Conservation (phyloP, 1,284 basidiomycete species). For the Fistulinella cinereoalba region DNA sequence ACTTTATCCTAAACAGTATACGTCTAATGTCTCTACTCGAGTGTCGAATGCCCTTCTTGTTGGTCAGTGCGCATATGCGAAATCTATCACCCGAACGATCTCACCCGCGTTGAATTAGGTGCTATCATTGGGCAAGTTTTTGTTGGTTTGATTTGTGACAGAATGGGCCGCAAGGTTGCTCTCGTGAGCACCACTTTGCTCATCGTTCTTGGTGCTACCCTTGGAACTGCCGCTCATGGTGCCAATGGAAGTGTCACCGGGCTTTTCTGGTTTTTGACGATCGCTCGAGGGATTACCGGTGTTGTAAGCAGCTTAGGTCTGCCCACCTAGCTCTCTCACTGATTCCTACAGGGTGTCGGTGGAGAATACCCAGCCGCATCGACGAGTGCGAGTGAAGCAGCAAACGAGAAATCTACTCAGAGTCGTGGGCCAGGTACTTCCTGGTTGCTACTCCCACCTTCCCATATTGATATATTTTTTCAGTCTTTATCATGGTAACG, state of each 20-base stretch:
- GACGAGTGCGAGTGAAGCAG: conserved; percentile 65
- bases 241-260: conserved; percentile 55
- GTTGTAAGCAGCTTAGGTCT: conserved; percentile 44
- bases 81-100: conserved; percentile 10
- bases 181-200: conserved; percentile 67
- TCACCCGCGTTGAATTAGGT: conserved; percentile 38
- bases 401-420: conserved; percentile 65
- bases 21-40: conserved; percentile 58
- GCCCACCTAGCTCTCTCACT: not conserved
- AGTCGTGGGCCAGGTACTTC: conserved; percentile 57
- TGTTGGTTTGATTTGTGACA: conserved; percentile 70
- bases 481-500: conserved; percentile 73
- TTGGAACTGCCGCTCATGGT: conserved; percentile 71
- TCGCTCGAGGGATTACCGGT: conserved; percentile 71
- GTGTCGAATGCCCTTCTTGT: conserved; percentile 75
- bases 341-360: conserved; percentile 54
- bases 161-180: conserved; percentile 69
- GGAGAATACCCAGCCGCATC: conserved; percentile 78
- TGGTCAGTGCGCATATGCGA: conserved; percentile 41
- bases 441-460: conserved; percentile 1
- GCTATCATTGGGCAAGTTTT: conserved; percentile 65
- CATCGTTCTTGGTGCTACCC: conserved; percentile 69
- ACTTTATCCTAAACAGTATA: conserved; percentile 61
- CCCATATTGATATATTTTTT: conserved; percentile 4
- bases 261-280: conserved; percentile 76